Base-by-base conservation (phyloP, 805 yeast genomes). In the Schwanniomyces vanrijiae region DNA sequence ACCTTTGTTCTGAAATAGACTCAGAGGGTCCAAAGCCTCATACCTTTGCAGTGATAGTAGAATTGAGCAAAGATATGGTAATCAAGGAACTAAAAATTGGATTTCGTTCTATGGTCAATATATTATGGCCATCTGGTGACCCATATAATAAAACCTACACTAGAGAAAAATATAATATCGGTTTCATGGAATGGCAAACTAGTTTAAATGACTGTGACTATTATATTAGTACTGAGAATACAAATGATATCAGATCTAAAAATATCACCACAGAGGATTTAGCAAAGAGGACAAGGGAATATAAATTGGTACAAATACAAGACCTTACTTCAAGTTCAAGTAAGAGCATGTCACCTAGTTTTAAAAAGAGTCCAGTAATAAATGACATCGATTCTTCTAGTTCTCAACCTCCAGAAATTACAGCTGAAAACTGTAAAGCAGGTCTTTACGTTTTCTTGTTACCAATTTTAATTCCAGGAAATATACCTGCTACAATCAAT, bases 391-490 rank as follows among this genome's bases (percentile, higher is more conserved):
- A 41, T 2, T 14, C 24, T 3, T 6, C n/a, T 10, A 42, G 35
- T 21, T 24, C 39, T 14, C 13, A 7, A 16, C 22, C 41, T 24
- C 2, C 41, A 9, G 18, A 24, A 20, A 13, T 7, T 40, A 13
- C 24, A 2, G 44, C 38, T n/a, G 53, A 50, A 5, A 50, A 57
- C 13, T 70, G 66, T 51, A 77, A 77, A 51, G 81, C 91, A 1
- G 95, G 95, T 19, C 78, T 83, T 53, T 87, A 87, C 57, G 77
- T 86, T 2, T 87, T 84, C 56, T 60, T 84, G 16, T 61, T 86
- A 5, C 92, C 94, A 0, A 68, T 83, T 0, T 62, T 80, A 5
- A 76, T 85, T 44, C 86, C 89, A 0, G 72, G 80, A 21, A 76
- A 74, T 46, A 77, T 84, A 1, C 88, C 92, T 0, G 88, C 87